Percentiles rank a stretch among this genome's conserved stretches.
Conservation (phyloP, 176 grass and related monocot genomes). For the Paspalum vaginatum region DNA sequence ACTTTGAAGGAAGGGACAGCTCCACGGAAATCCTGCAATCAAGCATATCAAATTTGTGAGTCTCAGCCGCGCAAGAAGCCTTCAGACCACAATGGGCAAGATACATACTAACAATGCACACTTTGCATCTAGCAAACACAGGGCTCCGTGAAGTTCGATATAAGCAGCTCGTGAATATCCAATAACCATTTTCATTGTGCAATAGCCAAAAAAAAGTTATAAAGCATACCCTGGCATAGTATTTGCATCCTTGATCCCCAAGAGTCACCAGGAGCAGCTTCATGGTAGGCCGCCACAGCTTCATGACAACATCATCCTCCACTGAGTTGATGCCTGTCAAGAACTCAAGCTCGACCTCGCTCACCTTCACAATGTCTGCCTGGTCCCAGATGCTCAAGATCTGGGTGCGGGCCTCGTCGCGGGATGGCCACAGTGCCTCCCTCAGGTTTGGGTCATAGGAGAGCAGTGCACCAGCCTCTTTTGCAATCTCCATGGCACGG, state of each 20-base stretch:
- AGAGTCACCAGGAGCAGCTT: conserved; percentile 87
- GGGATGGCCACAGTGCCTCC: conserved; percentile 83
- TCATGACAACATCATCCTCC: conserved; percentile 77
- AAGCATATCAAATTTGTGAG: neutral
- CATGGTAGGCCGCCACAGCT: conserved; percentile 77
- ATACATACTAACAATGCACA: neutral
- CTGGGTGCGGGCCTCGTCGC: conserved; percentile 73
- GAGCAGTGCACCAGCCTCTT: conserved; percentile 80
- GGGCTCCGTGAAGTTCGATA: neutral
- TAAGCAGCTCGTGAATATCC: neutral
- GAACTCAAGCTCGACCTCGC: conserved; percentile 89
- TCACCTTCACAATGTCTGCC: conserved; percentile 97
- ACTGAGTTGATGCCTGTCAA: conserved; percentile 74
- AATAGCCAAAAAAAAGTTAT: neutral
- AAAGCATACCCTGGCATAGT: conserved; percentile 82
- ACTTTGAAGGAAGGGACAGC: conserved; percentile 63
- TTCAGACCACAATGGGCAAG: neutral
- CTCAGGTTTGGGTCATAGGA: conserved; percentile 92
- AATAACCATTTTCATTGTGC: conserved; percentile 13
- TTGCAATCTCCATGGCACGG: conserved; percentile 73
- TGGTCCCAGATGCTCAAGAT: conserved; percentile 97
- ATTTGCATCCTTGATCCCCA: conserved; percentile 92
- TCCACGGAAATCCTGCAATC: conserved; percentile 79
- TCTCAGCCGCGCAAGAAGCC: neutral
- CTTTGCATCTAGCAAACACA: neutral